These are phyloP conservation scores for Apophysomyces elegans DNA, from an alignment of 371 early-diverging fungal genomes.

Conservation along the genomic window DNA sequence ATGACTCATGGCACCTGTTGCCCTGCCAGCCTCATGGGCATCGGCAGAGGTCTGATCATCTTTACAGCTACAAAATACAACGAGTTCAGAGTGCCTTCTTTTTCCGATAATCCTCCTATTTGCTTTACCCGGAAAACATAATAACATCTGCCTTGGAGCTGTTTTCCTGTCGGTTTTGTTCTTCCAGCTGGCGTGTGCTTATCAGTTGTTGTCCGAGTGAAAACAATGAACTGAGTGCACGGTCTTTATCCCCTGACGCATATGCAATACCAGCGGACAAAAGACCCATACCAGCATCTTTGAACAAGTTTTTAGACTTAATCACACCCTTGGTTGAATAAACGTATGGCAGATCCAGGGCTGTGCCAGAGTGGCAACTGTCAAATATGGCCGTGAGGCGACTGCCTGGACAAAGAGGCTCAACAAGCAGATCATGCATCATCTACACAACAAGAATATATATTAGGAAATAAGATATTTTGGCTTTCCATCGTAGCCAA, in stretches of 20 bases:
- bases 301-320: conserved; percentile 49
- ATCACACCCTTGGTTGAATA: conserved; percentile 73
- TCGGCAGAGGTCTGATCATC: conserved; percentile 91
- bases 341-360: conserved; percentile 82
- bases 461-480: conserved; percentile 9
- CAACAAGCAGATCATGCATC: conserved; percentile 81
- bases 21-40: conserved; percentile 58
- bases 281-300: conserved; percentile 46
- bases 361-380: conserved; percentile 82
- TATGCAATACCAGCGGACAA: conserved; percentile 56
- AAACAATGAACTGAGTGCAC: conserved; percentile 44
- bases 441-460: conserved; percentile 41
- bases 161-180: conserved; percentile 50
- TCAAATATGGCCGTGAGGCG: conserved; percentile 85
- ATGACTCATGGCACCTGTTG: conserved; percentile 87
- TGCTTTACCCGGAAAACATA: conserved; percentile 72
- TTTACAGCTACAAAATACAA: conserved; percentile 57
- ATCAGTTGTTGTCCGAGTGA: conserved; percentile 46
- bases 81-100: neutral
- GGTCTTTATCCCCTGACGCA: conserved; percentile 40
- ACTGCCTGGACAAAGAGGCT: conserved; percentile 79
- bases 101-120: neutral
- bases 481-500: neutral
- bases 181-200: conserved; percentile 34
- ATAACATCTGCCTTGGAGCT: conserved; percentile 75